These are phyloP conservation scores for Fusarium pininemorale DNA, from an alignment of 2,329 filamentous ascomycete species.

Conservation along the genomic window DNA sequence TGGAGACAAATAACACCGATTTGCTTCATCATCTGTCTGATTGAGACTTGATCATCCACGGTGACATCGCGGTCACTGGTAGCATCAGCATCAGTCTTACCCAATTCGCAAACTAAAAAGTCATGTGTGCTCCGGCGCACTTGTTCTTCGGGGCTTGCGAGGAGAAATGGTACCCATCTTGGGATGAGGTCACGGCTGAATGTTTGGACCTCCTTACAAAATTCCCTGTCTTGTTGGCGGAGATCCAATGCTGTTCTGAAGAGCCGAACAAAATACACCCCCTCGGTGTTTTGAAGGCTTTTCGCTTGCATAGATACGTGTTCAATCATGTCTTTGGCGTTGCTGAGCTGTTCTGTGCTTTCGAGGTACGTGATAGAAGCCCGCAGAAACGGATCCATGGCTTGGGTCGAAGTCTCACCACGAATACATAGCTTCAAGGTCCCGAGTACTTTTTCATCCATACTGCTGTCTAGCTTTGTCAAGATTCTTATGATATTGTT, in stretches of 20 bases:
- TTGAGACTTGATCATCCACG: slow-evolving; percentile 37
- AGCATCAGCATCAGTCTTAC: slow-evolving; percentile 44
- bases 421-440: slow-evolving; percentile 65
- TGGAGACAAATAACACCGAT: slow-evolving; percentile 57
- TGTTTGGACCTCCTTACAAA: slow-evolving; percentile 28
- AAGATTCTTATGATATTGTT: slow-evolving; percentile 67
- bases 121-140: slow-evolving; percentile 55
- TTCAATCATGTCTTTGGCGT: slow-evolving; percentile 52
- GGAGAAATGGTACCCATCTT: slow-evolving; percentile 61
- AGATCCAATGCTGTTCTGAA: slow-evolving; percentile 44
- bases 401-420: slow-evolving; percentile 52
- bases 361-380: slow-evolving; percentile 64
- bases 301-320: slow-evolving; percentile 57
- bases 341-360: slow-evolving; percentile 46
- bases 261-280: slow-evolving; percentile 59
- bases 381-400: slow-evolving; percentile 66
- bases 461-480: slow-evolving; percentile 59
- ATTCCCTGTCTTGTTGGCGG: slow-evolving; percentile 42
- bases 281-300: slow-evolving; percentile 58
- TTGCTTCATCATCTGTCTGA: slow-evolving; percentile 43
- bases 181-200: slow-evolving; percentile 45
- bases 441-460: slow-evolving; percentile 62
- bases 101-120: slow-evolving; percentile 57
- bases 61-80: slow-evolving; percentile 44
- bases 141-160: slow-evolving; percentile 56